Conservation (phyloP, 495 filamentous ascomycete genomes). For the Neurospora africana region DNA sequence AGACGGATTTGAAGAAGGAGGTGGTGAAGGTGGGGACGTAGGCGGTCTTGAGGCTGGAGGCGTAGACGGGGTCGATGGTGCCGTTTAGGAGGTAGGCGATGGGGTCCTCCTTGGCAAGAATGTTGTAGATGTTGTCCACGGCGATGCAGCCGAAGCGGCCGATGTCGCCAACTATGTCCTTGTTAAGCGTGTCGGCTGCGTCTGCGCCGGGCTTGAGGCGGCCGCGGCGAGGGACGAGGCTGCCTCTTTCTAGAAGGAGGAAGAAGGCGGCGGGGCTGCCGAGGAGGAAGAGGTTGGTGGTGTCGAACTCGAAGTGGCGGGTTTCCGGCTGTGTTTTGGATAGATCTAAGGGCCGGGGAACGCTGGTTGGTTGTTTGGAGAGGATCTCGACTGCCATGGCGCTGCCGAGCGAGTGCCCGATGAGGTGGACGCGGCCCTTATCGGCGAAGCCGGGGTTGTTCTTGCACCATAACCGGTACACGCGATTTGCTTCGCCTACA, state of each 20-base stretch:
- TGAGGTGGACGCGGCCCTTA: constrained; percentile 73
- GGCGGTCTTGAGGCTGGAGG: constrained; percentile 62
- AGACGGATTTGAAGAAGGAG: constrained; percentile 55
- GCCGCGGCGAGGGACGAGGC: constrained; percentile 66
- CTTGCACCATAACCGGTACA: constrained; percentile 84
- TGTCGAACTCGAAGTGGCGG: constrained; percentile 83
- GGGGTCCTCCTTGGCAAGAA: constrained; percentile 56
- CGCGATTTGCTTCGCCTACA: constrained; percentile 82
- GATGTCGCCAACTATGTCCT: constrained; percentile 59
- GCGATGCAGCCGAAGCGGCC: constrained; percentile 83
- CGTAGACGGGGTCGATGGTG: constrained; percentile 70
- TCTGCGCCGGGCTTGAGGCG: constrained; percentile 65
- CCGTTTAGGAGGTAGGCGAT: constrained; percentile 91
- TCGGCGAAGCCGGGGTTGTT: constrained; percentile 83
- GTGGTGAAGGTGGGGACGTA: constrained; percentile 63
- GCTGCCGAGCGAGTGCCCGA: constrained; percentile 88
- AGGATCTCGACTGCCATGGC: constrained; percentile 90
- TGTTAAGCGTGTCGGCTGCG: constrained; percentile 44
- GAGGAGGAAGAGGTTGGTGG: constrained; percentile 75
- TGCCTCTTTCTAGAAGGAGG: constrained; percentile 73
- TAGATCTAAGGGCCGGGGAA: constrained; percentile 43
- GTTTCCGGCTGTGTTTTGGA: constrained; percentile 33
- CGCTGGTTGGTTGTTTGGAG: constrained; percentile 66
- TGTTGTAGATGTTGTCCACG: constrained; percentile 94
- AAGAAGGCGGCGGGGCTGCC: constrained; percentile 95